Percentiles rank a stretch among this genome's conserved stretches.
Conservation (phyloP, 2,329 filamentous ascomycete genomes). For the Aspergillus costaricaensis region DNA sequence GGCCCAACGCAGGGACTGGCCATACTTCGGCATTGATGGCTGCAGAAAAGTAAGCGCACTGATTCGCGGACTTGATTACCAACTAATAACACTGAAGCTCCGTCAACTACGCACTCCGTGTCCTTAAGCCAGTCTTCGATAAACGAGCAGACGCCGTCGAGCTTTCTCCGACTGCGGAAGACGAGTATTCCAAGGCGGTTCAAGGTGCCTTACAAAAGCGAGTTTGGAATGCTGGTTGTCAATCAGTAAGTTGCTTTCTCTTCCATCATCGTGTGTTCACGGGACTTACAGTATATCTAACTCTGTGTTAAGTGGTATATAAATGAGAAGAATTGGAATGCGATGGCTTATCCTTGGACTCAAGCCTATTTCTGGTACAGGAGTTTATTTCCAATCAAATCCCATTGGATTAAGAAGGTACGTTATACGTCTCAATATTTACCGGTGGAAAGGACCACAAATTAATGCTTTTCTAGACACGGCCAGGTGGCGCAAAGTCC, state of each 20-base stretch:
- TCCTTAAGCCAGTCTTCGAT: constrained; percentile 56
- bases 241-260: constrained; percentile 16
- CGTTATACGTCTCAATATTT: too few species aligned
- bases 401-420: too few species aligned
- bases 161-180: constrained; percentile 43
- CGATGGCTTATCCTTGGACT: constrained; percentile 15
- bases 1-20: constrained; percentile 35
- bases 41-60: constrained; percentile 51
- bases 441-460: too few species aligned
- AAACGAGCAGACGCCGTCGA: constrained; percentile 48
- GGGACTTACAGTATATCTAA: background rate
- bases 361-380: too few species aligned
- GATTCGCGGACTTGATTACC: background rate
- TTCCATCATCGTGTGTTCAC: background rate
- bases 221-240: constrained; percentile 49
- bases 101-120: constrained; percentile 60
- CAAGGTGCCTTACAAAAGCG: constrained; percentile 47
- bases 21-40: constrained; percentile 59
- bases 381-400: too few species aligned
- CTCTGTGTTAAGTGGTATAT: constrained; percentile 22
- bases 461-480: too few species aligned
- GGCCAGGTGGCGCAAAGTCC: too few species aligned
- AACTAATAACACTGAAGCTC: constrained; percentile 32
- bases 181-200: constrained; percentile 50
- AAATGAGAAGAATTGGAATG: constrained; percentile 30